Percentiles rank a stretch among this genome's conserved stretches.
Conservation (phyloP, 2,329 filamentous ascomycete genomes). For the Penicillium sp. region DNA sequence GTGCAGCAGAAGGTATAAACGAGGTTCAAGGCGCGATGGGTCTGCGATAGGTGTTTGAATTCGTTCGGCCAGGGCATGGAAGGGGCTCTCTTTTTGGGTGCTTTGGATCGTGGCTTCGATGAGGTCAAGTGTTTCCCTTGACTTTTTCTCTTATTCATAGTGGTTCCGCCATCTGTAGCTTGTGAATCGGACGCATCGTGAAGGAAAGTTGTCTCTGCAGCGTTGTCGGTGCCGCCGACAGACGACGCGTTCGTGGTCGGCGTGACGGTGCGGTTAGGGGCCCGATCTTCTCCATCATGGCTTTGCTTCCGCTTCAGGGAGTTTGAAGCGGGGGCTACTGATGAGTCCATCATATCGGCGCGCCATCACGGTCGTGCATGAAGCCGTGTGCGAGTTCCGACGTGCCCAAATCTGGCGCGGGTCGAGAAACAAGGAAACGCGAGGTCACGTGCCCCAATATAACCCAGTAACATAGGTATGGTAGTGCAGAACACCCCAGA, state of each 20-base stretch:
- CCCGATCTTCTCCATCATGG: slow-evolving; percentile 6
- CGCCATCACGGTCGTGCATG: slow-evolving; percentile 23
- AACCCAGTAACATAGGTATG: background rate
- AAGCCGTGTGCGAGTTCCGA: background rate
- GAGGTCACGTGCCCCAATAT: slow-evolving; percentile 22
- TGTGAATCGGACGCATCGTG: background rate
- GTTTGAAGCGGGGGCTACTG: background rate
- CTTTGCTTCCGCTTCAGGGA: slow-evolving; percentile 23
- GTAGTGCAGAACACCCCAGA: background rate
- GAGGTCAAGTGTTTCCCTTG: slow-evolving; percentile 8
- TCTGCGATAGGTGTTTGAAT: slow-evolving; percentile 72
- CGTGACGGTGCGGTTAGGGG: background rate
- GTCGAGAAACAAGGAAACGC: slow-evolving; percentile 14
- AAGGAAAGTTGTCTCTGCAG: background rate
- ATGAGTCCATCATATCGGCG: slow-evolving; percentile 25
- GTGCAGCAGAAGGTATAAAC: slow-evolving; percentile 96
- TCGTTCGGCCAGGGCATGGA: slow-evolving; percentile 70
- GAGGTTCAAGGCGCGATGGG: slow-evolving; percentile 82
- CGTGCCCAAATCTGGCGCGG: background rate
- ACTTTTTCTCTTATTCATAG: slow-evolving; percentile 4
- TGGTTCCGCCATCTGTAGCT: background rate
- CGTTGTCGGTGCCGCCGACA: background rate
- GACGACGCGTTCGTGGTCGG: slow-evolving; percentile 19
- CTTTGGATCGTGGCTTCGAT: slow-evolving; percentile 7
- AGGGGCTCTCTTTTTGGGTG: slow-evolving; percentile 27